Percentiles rank a stretch among this genome's conserved stretches.
Conservation (phyloP, 1,284 basidiomycete species). For the Cryptococcus sp. region DNA sequence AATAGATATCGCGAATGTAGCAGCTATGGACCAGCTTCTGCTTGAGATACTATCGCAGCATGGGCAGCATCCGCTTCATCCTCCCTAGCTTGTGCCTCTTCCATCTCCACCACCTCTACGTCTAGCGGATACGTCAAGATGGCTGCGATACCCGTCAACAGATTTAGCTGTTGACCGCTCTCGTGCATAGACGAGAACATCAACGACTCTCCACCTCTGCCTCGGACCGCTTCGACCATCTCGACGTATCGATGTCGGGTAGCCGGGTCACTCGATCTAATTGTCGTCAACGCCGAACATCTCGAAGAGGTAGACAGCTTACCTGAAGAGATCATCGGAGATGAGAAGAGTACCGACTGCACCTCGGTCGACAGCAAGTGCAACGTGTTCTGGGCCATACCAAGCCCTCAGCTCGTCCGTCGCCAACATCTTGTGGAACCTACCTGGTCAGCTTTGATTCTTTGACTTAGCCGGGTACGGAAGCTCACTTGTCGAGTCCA, state of each 20-base stretch:
- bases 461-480: neutral
- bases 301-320: too few species aligned
- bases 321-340: slow-evolving; percentile 91
- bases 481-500: slow-evolving; percentile 71
- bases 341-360: slow-evolving; percentile 93
- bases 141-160: slow-evolving; percentile 90
- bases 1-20: neutral
- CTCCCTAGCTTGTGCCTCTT: slow-evolving; percentile 68
- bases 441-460: slow-evolving; percentile 47
- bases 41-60: neutral
- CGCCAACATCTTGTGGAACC: slow-evolving; percentile 95
- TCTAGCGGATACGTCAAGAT: slow-evolving; percentile 95
- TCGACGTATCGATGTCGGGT: slow-evolving; percentile 77
- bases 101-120: slow-evolving; percentile 85
- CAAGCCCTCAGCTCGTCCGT: slow-evolving; percentile 92
- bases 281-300: neutral
- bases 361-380: slow-evolving; percentile 82
- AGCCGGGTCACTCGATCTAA: slow-evolving; percentile 63
- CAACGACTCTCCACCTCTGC: slow-evolving; percentile 84
- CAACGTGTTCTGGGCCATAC: slow-evolving; percentile 95
- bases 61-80: slow-evolving; percentile 31
- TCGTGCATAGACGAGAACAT: slow-evolving; percentile 99
- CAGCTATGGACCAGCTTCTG: neutral
- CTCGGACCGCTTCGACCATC: slow-evolving; percentile 81
- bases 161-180: slow-evolving; percentile 92